Conservation (phyloP, 2,329 filamentous ascomycete species). For the Aspergillus chevalieri region DNA sequence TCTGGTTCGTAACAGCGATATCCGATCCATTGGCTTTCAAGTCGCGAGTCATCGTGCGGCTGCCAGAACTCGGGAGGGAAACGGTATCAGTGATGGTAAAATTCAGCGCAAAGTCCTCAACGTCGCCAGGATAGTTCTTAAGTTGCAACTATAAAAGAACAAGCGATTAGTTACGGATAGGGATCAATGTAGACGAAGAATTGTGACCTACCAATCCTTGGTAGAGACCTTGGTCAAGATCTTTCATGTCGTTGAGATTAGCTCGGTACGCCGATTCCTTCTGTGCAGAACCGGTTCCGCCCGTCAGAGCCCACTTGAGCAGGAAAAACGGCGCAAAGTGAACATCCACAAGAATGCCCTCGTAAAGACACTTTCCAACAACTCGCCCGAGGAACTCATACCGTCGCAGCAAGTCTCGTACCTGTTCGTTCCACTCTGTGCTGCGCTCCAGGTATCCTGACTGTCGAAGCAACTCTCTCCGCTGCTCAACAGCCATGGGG, state of each 20-base stretch:
- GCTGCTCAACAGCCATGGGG: constrained; percentile 67
- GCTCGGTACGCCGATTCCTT: constrained; percentile 72
- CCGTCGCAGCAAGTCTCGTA: constrained; percentile 59
- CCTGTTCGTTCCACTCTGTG: constrained; percentile 50
- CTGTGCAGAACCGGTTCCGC: constrained; percentile 56
- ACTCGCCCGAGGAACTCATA: constrained; percentile 92
- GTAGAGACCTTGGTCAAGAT: constrained; percentile 86
- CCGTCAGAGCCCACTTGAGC: constrained; percentile 83
- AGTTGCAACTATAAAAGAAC: constrained; percentile 47
- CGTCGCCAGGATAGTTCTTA: constrained; percentile 79
- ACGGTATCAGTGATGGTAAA: constrained; percentile 79
- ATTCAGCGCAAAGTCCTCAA: constrained; percentile 73
- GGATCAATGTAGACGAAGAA: neutral
- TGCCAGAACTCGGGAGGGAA: constrained; percentile 46
- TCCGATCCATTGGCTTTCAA: constrained; percentile 72
- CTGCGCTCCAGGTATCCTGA: constrained; percentile 49
- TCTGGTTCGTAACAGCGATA: constrained; percentile 79
- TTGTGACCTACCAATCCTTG: constrained; percentile 61
- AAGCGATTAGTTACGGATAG: neutral
- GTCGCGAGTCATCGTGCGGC: constrained; percentile 63
- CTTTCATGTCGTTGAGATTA: constrained; percentile 89
- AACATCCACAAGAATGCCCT: constrained; percentile 90
- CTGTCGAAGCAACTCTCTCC: constrained; percentile 52
- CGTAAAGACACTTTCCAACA: constrained; percentile 94
- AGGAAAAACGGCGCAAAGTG: constrained; percentile 93